Percentiles rank a stretch among this genome's conserved stretches.
Evolutionary conservation across 495 filamentous ascomycete genomes (phyloP).

Genomic region (Peziza echinospora): DNA sequence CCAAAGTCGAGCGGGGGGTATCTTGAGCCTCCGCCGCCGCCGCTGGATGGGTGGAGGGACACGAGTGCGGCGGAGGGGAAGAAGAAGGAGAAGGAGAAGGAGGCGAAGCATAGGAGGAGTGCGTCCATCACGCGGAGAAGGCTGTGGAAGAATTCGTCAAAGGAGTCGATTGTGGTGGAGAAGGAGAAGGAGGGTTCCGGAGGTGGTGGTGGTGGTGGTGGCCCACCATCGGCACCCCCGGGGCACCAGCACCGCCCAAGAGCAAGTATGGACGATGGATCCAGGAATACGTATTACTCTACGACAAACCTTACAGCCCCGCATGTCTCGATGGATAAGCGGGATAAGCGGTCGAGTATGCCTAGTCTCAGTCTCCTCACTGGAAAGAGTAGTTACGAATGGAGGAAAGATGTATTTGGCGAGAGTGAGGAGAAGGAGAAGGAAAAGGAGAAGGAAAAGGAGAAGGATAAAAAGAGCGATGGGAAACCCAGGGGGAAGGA

Average conservation of each 20-base stretch:
- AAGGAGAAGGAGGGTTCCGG: too few species aligned
- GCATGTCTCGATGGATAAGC: constrained; percentile 10
- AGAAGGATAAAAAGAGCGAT: constrained; percentile 16
- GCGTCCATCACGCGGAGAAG: too few species aligned
- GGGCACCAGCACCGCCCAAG: too few species aligned
- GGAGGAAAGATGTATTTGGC: constrained; percentile 19
- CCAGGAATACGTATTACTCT: constrained; percentile 2
- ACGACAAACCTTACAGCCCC: constrained; percentile 4
- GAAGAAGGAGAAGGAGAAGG: too few species aligned
- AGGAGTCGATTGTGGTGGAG: too few species aligned
- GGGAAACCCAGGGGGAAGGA: constrained; percentile 9
- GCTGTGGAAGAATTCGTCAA: too few species aligned
- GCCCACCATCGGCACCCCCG: too few species aligned
- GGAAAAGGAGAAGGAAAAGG: constrained; percentile 7
- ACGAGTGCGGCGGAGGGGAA: background rate
- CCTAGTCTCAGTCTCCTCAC: constrained; percentile 8
- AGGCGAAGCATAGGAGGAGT: too few species aligned
- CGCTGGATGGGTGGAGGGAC: too few species aligned
- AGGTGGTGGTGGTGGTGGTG: too few species aligned
- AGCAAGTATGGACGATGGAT: too few species aligned
- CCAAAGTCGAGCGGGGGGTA: constrained; percentile 6
- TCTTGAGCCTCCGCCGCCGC: too few species aligned
- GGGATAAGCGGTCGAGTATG: constrained; percentile 13
- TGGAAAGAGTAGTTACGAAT: constrained; percentile 28
- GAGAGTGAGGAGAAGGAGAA: constrained; percentile 19